These are phyloP conservation scores for Pichia deserticola DNA, from an alignment of 805 yeast genomes.

Conservation along the genomic window DNA sequence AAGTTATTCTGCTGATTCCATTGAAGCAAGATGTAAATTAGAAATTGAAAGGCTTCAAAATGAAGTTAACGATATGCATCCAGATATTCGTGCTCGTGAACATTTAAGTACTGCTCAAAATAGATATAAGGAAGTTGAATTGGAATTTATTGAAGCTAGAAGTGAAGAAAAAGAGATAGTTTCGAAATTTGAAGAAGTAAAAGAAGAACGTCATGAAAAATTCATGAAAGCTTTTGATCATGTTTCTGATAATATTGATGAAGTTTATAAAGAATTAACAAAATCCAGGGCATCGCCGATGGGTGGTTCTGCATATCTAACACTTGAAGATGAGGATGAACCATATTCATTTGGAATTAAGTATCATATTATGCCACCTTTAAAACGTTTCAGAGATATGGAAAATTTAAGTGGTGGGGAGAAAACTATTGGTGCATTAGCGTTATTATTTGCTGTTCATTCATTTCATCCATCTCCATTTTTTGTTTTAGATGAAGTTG, in stretches of 20 bases:
- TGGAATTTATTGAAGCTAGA: constrained; percentile 57
- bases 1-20: not conserved
- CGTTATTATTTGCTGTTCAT: constrained; percentile 84
- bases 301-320: constrained; percentile 91
- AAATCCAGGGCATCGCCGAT: constrained; percentile 60
- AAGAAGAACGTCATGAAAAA: constrained; percentile 46
- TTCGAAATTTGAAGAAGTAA: constrained; percentile 52
- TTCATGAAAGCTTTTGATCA: constrained; percentile 75
- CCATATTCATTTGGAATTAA: constrained; percentile 79
- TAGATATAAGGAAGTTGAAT: constrained; percentile 52
- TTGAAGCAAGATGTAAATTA: constrained; percentile 21
- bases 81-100: constrained; percentile 77
- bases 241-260: constrained; percentile 63
- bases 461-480: constrained; percentile 91
- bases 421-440: constrained; percentile 92
- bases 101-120: constrained; percentile 62
- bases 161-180: constrained; percentile 48
- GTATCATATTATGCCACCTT: constrained; percentile 94
- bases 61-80: constrained; percentile 49
- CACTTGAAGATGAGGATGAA: constrained; percentile 82
- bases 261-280: constrained; percentile 80
- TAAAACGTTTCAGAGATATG: constrained; percentile 89
- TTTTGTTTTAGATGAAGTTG: constrained; percentile 94
- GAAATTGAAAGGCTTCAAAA: constrained; percentile 29
- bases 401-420: constrained; percentile 94